These are phyloP conservation scores for Backusella sp. DNA, from an alignment of 192 early-diverging fungal genomes.

Conservation along the genomic window DNA sequence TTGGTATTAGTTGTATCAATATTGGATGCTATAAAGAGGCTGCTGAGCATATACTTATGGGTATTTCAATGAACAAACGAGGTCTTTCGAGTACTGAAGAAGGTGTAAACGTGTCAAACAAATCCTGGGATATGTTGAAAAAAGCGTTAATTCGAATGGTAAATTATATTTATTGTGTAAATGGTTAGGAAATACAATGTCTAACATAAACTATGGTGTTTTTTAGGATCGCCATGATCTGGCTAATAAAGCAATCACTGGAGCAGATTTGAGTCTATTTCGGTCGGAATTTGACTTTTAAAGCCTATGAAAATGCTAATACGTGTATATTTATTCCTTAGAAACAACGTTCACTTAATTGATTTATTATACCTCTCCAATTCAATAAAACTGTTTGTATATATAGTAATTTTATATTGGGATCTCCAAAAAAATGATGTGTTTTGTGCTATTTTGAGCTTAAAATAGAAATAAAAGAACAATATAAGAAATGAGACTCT, in stretches of 20 bases:
- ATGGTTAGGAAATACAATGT: not conserved
- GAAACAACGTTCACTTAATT: not conserved
- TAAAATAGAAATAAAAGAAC: no score
- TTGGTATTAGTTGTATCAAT: conserved; percentile 93
- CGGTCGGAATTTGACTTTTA: conserved; percentile 61
- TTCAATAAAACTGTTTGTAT: not conserved
- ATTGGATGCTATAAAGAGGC: conserved; percentile 91
- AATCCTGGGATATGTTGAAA: conserved; percentile 61
- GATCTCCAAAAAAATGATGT: no score
- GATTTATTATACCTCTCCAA: not conserved
- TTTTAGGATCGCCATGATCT: conserved; percentile 55
- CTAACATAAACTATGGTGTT: not conserved
- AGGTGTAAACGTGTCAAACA: conserved; percentile 57
- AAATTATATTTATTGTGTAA: not conserved
- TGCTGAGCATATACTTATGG: conserved; percentile 87
- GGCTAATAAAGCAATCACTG: conserved; percentile 47
- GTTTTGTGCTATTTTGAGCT: no score
- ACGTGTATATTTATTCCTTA: not conserved
- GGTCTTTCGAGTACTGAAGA: conserved; percentile 20
- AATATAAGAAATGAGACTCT: no score
- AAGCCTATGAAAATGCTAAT: not conserved
- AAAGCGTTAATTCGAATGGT: conserved; percentile 59
- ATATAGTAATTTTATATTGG: not conserved
- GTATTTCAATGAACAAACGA: conserved; percentile 58
- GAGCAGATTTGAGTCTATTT: conserved; percentile 52